Percentiles rank a stretch among this genome's conserved stretches.
Evolutionary conservation across 2,329 filamentous ascomycete genomes (phyloP).

Genomic region (Microascus cirrosus): DNA sequence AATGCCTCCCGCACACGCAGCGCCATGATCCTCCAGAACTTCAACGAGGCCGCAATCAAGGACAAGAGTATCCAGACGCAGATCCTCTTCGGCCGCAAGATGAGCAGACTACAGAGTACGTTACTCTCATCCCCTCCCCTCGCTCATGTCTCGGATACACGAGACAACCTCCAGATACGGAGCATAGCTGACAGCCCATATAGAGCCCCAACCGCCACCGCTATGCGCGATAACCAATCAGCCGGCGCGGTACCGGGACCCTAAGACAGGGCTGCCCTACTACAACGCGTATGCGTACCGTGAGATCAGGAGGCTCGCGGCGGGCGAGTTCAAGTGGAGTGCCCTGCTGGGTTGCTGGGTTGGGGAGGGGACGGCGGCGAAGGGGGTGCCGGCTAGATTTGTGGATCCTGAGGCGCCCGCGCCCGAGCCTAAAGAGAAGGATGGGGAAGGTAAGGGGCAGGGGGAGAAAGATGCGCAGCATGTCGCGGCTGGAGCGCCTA

Average conservation of each 20-base stretch:
- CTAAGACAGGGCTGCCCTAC: constrained; percentile 73
- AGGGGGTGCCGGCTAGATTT: constrained; percentile 74
- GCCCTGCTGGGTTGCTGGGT: constrained; percentile 72
- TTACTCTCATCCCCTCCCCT: constrained; percentile 3
- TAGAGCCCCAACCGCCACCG: constrained; percentile 38
- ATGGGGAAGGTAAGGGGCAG: neutral
- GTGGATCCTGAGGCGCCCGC: constrained; percentile 23
- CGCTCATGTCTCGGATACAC: neutral
- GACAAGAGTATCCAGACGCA: constrained; percentile 46
- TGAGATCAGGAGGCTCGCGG: constrained; percentile 64
- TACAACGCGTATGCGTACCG: constrained; percentile 69
- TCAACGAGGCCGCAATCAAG: constrained; percentile 43
- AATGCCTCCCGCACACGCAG: constrained; percentile 41
- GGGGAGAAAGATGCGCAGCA: neutral
- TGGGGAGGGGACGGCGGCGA: constrained; percentile 52
- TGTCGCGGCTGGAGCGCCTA: neutral
- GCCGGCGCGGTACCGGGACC: constrained; percentile 74
- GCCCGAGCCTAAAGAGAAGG: neutral
- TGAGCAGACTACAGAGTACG: constrained; percentile 45
- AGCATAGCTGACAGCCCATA: neutral
- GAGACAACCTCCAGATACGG: neutral
- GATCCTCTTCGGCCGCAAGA: constrained; percentile 47
- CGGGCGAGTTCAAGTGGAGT: constrained; percentile 75
- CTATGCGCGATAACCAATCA: constrained; percentile 76
- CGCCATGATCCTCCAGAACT: constrained; percentile 49